Conservation (phyloP, 768 basidiomycete species). For the Podaxis pistillaris region DNA sequence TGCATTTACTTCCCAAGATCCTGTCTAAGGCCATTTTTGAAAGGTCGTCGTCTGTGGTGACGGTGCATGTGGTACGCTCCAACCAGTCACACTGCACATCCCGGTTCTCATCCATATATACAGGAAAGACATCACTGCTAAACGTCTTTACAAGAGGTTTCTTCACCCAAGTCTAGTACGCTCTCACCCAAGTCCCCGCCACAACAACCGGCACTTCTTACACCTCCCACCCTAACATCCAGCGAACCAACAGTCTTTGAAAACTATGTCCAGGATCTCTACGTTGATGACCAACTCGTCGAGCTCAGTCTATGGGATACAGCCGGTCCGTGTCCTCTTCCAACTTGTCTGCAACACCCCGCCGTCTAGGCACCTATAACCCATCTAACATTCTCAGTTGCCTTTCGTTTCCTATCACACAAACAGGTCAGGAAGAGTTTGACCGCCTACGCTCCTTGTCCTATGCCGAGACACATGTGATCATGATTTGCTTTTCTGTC, state of each 20-base stretch:
- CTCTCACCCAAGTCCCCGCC: conserved; percentile 15
- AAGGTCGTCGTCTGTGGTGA: conserved; percentile 91
- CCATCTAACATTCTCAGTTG: conserved; percentile 6
- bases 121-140: conserved; percentile 80
- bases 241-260: conserved; percentile 96
- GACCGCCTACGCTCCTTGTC: conserved; percentile 91
- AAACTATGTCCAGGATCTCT: conserved; percentile 91
- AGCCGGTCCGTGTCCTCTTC: conserved; percentile 60
- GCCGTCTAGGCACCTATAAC: background rate
- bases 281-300: conserved; percentile 82
- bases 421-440: conserved; percentile 90
- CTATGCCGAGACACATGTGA: conserved; percentile 94
- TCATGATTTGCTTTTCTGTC: conserved; percentile 96
- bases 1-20: background rate
- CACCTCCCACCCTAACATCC: conserved; percentile 1
- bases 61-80: conserved; percentile 81
- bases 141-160: conserved; percentile 90
- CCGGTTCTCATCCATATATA: conserved; percentile 20
- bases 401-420: conserved; percentile 18
- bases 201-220: conserved; percentile 3
- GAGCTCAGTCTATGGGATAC: conserved; percentile 98
- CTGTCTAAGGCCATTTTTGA: conserved; percentile 14
- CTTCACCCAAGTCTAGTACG: conserved; percentile 93
- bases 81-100: conserved; percentile 14
- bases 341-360: background rate